Percentiles rank a stretch among this genome's conserved stretches.
These are phyloP conservation scores for Picea glauca DNA, from an alignment of 75 land plant species.

Conservation along the genomic window DNA sequence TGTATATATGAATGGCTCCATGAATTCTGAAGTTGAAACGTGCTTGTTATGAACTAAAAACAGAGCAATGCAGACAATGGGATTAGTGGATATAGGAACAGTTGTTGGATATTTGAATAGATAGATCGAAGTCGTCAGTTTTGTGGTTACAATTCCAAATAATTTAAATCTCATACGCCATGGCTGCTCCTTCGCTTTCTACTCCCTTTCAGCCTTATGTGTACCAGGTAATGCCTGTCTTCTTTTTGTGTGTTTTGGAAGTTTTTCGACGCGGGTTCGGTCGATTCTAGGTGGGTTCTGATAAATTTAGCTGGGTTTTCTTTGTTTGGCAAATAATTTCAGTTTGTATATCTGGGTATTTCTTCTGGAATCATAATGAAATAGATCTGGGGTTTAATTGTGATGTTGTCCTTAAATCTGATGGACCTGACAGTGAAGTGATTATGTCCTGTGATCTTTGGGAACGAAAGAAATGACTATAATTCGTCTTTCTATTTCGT, in stretches of 20 bases:
- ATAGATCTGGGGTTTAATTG: not conserved
- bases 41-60: no score
- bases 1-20: no score
- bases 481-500: not conserved
- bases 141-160: no score
- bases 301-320: not conserved
- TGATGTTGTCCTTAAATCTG: not conserved
- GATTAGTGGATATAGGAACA: no score
- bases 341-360: not conserved
- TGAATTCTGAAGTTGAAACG: no score
- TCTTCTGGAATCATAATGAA: not conserved
- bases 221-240: constrained; percentile 53
- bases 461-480: not conserved
- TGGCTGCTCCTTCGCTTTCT: constrained; percentile 89
- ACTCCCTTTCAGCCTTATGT: constrained; percentile 92
- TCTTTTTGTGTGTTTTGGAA: no score
- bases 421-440: not conserved
- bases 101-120: no score
- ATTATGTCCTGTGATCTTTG: not conserved
- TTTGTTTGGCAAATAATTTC: no score
- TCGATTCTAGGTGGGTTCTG: no score
- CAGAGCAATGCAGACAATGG: no score
- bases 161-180: constrained; percentile 1
- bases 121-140: no score
- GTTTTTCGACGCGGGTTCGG: no score